phyloP scores from a whole-genome alignment of 345 rosid genomes.

The Eucalyptus polyanthemos region DNA sequence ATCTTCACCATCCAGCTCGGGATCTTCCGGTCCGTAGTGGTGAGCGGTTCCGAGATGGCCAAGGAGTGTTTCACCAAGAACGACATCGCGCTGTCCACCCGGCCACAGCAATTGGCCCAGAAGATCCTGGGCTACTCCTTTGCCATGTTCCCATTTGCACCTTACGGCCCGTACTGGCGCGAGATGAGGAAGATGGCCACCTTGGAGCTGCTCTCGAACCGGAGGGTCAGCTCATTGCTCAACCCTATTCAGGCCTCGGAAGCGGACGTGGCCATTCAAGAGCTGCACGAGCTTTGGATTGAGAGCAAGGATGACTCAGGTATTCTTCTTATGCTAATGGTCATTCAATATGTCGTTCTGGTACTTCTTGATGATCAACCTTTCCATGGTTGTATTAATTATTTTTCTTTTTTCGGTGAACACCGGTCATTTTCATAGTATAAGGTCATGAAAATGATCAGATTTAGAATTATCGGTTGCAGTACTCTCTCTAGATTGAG shows the following conservation, averaged over 20 bases:
- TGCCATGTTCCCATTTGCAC: background rate
- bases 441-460: background rate
- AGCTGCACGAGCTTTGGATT: background rate
- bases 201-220: conserved; percentile 8
- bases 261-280: background rate
- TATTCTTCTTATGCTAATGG: background rate
- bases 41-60: background rate
- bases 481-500: background rate
- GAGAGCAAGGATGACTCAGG: background rate
- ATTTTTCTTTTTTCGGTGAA: background rate
- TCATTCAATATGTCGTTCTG: background rate
- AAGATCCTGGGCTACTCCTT: conserved; percentile 4
- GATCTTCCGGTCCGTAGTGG: conserved; percentile 10
- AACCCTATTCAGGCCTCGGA: background rate
- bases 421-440: background rate
- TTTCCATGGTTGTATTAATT: background rate
- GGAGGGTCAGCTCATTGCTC: background rate
- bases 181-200: conserved; percentile 13
- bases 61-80: conserved; percentile 17
- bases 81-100: conserved; percentile 13
- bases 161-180: conserved; percentile 19
- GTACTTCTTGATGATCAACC: background rate
- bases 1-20: conserved; percentile 21
- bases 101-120: conserved; percentile 2
- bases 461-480: background rate